Base-by-base conservation (phyloP, 495 filamentous ascomycete genomes). In the Xylaria bambusicola region DNA sequence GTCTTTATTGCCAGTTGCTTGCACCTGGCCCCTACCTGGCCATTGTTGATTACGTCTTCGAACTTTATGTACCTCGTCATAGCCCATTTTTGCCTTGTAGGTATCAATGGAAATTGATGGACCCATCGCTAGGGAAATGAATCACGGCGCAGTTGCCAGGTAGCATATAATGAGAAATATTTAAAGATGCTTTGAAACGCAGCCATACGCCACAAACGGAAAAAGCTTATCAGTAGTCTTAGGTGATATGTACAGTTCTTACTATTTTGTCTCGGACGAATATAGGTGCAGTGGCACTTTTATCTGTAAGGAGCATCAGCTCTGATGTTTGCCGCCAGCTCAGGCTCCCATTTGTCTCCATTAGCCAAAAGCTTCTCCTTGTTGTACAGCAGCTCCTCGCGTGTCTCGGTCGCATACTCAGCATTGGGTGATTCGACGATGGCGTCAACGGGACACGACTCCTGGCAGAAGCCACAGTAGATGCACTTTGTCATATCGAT, bases 401-500 rank as follows among this genome's bases (percentile, higher is more conserved):
- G 84, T 46, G 94, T 98, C 82, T 97, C 95, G 12, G 92, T 98
- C 44, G 94, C 91, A 71, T 98, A 98, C 77, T 98, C 94, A 53
- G 93, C 93, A 71, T 98, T 98, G 60, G 95, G 92, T 17, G 88
- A 90, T 75, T 96, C 93, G 42, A 98, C 94, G 73, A 98, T 98
- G 35, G 94, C 94, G 76, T 98, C 94, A 29, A 98, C 94, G 27
- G 94, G 94, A 77, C 94, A 98, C 63, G 90, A 95, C 81, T 98
- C 94, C 78, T 98, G 94, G 83, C 94, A 98, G 81, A 95, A 95
- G 13, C 94, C 94, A 73, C 94, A 98, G 83, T 98, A 98, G 73
- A 98, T 98, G 77, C 94, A 98, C 82, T 98, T 98, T 71, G 94
- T 98, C 94, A 98, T 98, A 81, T 98, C 94, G 73, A 98, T 96